A percentile compares a stretch with the other conserved stretches of the same genome.
These are phyloP conservation scores for Excoecaria cochinchinensis DNA, from an alignment of 345 rosid species.

Conservation along the genomic window DNA sequence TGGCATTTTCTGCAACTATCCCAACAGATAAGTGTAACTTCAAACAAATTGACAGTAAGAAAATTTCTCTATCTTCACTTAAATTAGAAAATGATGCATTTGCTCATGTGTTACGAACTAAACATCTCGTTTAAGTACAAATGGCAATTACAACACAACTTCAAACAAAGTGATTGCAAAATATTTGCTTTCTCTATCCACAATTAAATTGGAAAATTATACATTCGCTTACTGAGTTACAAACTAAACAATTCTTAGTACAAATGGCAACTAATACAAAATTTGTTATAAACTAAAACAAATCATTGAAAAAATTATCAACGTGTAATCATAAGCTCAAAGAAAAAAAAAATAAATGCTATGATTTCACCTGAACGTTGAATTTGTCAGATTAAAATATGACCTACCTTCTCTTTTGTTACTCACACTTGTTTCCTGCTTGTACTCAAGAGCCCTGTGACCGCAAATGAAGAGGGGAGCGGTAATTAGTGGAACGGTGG, in stretches of 20 bases:
- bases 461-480: conserved; percentile 9
- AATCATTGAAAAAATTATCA: conserved; percentile 2
- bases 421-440: neutral
- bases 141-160: neutral
- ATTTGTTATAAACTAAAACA: conserved; percentile 5
- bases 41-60: too few relatives aligned
- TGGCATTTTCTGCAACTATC: neutral
- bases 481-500: conserved; percentile 13
- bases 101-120: too few relatives aligned
- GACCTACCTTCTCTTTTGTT: neutral
- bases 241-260: neutral
- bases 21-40: too few relatives aligned
- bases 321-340: neutral
- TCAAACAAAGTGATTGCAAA: neutral
- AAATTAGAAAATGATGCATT: too few relatives aligned
- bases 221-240: neutral
- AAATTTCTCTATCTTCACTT: too few relatives aligned
- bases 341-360: conserved; percentile 1
- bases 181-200: neutral
- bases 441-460: neutral
- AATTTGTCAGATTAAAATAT: conserved; percentile 5
- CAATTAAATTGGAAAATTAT: neutral
- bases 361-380: neutral
- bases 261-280: conserved; percentile 1
- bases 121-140: too few relatives aligned